phyloP scores from a whole-genome alignment of 2,329 filamentous ascomycete species.

The Alternaria brassicae region DNA sequence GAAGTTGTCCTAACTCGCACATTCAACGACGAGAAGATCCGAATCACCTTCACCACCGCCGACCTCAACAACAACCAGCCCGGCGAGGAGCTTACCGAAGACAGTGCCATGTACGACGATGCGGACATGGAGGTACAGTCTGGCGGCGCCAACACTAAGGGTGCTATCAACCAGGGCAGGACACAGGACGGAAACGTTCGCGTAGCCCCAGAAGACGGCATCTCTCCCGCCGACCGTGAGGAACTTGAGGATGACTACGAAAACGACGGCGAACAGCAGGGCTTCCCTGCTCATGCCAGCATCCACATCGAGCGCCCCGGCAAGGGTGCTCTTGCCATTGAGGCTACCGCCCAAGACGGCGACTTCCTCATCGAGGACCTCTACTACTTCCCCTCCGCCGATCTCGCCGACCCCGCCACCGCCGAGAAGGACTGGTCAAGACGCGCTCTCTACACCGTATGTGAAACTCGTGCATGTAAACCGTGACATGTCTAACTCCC shows the following conservation, averaged over 20 bases:
- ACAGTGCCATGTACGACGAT: constrained; percentile 55
- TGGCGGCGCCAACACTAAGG: constrained; percentile 64
- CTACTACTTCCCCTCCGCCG: constrained; percentile 81
- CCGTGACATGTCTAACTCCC: neutral
- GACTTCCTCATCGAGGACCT: constrained; percentile 88
- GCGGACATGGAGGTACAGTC: constrained; percentile 57
- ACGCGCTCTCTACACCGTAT: constrained; percentile 74
- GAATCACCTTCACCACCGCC: constrained; percentile 82
- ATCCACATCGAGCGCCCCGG: constrained; percentile 87
- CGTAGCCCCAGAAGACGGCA: constrained; percentile 63
- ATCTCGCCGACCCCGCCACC: constrained; percentile 76
- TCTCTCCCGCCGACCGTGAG: constrained; percentile 65
- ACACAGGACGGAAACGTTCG: constrained; percentile 60
- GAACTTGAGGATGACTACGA: constrained; percentile 65
- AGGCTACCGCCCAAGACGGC: constrained; percentile 85
- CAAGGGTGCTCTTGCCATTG: constrained; percentile 85
- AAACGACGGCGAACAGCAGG: constrained; percentile 59
- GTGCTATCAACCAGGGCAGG: constrained; percentile 62
- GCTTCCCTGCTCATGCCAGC: constrained; percentile 82
- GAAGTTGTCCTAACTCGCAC: constrained; percentile 84
- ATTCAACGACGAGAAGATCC: constrained; percentile 90
- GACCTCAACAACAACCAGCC: constrained; percentile 68
- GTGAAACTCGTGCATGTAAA: neutral
- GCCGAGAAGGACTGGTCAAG: constrained; percentile 80
- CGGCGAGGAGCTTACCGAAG: constrained; percentile 59